phyloP scores from a whole-genome alignment of 441 rosid genomes.

The Gossypium aridum region DNA sequence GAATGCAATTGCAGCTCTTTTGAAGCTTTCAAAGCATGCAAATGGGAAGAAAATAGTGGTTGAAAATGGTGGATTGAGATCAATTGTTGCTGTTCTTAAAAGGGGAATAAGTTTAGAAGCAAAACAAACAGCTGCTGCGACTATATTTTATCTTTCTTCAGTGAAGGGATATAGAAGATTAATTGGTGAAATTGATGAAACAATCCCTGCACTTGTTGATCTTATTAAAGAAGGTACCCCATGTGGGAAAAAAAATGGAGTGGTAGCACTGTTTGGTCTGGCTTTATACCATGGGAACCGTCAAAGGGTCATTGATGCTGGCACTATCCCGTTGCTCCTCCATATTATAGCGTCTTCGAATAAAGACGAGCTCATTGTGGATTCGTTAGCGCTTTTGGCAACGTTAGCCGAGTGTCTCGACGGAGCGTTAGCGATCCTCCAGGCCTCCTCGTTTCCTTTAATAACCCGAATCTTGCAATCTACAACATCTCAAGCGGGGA shows the following conservation, averaged over 20 bases:
- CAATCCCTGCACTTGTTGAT: conserved; percentile 47
- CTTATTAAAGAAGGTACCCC: conserved; percentile 43
- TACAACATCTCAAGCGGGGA: conserved; percentile 29
- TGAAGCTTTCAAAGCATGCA: conserved; percentile 61
- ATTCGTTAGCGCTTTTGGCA: conserved; percentile 58
- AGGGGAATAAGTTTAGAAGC: conserved; percentile 53
- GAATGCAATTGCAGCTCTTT: conserved; percentile 50
- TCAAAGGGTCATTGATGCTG: conserved; percentile 43
- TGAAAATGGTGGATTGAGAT: conserved; percentile 46
- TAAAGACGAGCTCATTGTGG: conserved; percentile 41
- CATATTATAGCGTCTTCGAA: conserved; percentile 33
- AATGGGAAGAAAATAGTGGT: conserved; percentile 44
- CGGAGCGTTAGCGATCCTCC: conserved; percentile 41
- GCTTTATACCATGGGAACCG: conserved; percentile 37
- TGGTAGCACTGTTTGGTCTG: conserved; percentile 49
- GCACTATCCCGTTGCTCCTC: conserved; percentile 39
- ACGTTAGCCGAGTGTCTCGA: conserved; percentile 39
- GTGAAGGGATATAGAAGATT: conserved; percentile 40
- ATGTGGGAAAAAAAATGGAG: conserved; percentile 60
- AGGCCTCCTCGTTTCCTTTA: conserved; percentile 31
- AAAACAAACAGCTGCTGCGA: conserved; percentile 58
- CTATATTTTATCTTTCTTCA: conserved; percentile 65
- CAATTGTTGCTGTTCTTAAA: conserved; percentile 43
- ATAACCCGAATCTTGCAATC: conserved; percentile 30
- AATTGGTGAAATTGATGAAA: conserved; percentile 52